Evolutionary conservation across 2,329 filamentous ascomycete species (phyloP), one percentile per base, ranked within the genome.

Genomic region (Madurella mycetomatis): DNA sequence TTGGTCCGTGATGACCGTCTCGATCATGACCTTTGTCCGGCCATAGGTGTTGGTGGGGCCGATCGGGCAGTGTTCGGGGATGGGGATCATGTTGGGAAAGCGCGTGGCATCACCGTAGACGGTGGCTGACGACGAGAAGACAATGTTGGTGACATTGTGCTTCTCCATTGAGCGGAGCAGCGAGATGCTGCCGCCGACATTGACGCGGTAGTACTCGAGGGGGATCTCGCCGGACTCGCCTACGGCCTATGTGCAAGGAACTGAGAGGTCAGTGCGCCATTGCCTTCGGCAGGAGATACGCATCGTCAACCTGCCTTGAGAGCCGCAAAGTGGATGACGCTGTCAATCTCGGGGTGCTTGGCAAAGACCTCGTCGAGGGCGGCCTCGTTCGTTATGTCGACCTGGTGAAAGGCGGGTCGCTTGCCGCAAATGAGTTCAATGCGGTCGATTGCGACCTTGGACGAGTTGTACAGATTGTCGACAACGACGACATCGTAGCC

Each of bases 41-140:
- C 94, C 95, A 74, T 99, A 99, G 25, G 92, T 91, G 80, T 97
- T 99, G 63, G 94, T 99, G 13, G 94, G 90, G 49, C 91, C 92
- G 60, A 95, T 90, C 57, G 95, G 94, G 81, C 94, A 99, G 73
- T 89, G 80, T 77, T 99, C 94, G 49, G 94, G 94, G 68, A 99
- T 99, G 61, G 94, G 94, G 62, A 99, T 99, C 94, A 99, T 99
- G 80, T 95, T 87, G 64, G 88, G 85, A 76, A 96, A 90, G 69
- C 91, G 88, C 44, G 94, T 97, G 51, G 92, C 94, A 73, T 99
- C 95, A 69, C 94, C 94, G 73, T 99, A 99, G 63, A 99, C 94
- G 64, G 95, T 99, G 34, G 94, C 94, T 1, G 92, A 96, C 59
- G 91, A 96, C 57, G 92, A 97, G 78, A 99, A 99, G 74, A 99